Conservation (phyloP, 225 moss, liverwort and hornwort genomes). For the Climacium dendroides region DNA sequence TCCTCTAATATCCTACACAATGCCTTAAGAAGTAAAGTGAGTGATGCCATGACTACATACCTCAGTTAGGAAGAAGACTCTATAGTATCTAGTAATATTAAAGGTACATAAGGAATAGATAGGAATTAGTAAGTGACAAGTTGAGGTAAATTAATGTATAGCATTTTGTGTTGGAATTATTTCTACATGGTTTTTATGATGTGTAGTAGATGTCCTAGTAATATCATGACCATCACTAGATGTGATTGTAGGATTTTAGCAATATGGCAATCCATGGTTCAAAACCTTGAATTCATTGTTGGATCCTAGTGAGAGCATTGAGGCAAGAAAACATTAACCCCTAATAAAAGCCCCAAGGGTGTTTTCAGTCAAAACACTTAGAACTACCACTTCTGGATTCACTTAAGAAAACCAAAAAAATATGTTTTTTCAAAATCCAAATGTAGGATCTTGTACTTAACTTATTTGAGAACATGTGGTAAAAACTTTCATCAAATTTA, state of each 20-base stretch:
- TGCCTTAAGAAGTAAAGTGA: background rate
- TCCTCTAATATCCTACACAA: rapidly evolving
- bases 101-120: background rate
- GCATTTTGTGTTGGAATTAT: background rate
- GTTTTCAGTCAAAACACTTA: no score
- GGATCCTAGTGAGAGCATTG: background rate
- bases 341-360: no score
- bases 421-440: no score
- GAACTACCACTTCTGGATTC: no score
- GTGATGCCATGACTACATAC: background rate
- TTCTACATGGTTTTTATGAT: background rate
- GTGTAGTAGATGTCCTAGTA: background rate
- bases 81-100: background rate
- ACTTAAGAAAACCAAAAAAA: no score
- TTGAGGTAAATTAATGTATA: background rate
- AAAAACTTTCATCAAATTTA: no score
- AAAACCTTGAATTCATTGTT: background rate
- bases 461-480: no score
- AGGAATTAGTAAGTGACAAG: background rate
- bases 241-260: background rate
- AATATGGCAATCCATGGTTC: rapidly evolving
- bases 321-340: no score
- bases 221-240: background rate
- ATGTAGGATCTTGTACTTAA: no score
- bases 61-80: background rate